phyloP scores from a whole-genome alignment of 1,284 basidiomycete genomes.

The Mrakiaceae sp. region DNA sequence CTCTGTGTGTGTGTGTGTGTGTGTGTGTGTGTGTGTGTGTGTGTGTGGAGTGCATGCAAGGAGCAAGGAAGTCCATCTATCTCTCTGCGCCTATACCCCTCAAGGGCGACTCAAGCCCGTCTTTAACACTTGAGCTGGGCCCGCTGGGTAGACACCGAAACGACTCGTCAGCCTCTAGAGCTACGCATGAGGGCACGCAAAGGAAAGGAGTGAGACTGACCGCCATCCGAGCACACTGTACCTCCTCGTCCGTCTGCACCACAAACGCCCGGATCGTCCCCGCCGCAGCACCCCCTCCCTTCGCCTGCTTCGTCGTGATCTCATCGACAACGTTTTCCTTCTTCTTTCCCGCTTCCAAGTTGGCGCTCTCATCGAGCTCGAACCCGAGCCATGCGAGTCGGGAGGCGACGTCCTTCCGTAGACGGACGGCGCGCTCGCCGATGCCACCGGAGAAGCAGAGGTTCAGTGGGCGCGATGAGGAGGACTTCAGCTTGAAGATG shows the following conservation, averaged over 20 bases:
- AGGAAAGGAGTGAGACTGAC: constrained; percentile 3
- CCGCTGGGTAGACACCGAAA: background rate
- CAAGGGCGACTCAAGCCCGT: too few species aligned
- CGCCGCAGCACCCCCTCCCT: constrained; percentile 9
- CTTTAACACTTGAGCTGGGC: background rate
- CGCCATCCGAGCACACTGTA: constrained; percentile 24
- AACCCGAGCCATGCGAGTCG: constrained; percentile 53
- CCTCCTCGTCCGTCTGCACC: constrained; percentile 43
- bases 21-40: too few species aligned
- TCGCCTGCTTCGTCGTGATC: constrained; percentile 25
- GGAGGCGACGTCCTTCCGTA: constrained; percentile 49
- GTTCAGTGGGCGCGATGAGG: constrained; percentile 34
- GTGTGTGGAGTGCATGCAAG: too few species aligned
- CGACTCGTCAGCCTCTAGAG: background rate
- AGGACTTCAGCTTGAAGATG: constrained; percentile 50
- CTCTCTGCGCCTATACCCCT: too few species aligned
- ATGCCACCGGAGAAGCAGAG: constrained; percentile 76
- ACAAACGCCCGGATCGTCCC: constrained; percentile 34
- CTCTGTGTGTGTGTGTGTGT: too few species aligned
- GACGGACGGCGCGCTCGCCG: constrained; percentile 55
- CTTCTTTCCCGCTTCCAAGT: constrained; percentile 33
- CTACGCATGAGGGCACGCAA: background rate
- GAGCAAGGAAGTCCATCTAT: too few species aligned
- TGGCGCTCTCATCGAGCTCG: constrained; percentile 37
- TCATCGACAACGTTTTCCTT: constrained; percentile 27